Base-by-base conservation (phyloP, 148 eudicot genomes). In the Fallopia convolvulus region DNA sequence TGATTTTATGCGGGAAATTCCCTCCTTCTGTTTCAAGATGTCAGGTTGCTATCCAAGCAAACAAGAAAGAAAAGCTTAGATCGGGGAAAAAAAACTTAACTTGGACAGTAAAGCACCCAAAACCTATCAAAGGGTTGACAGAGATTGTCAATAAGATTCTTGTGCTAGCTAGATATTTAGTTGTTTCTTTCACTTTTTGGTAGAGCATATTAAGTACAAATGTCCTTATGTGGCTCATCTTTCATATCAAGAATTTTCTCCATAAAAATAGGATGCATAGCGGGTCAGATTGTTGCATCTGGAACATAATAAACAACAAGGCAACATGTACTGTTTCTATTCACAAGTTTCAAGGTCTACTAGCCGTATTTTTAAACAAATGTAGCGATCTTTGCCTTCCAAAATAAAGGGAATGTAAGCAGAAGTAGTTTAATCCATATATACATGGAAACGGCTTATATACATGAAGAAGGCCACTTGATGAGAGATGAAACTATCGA, bases 1-100 rank as follows among this genome's bases (percentile, higher is more conserved):
- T 73, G 90, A 85, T 73, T 75, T 82, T 42, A 91, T 81, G 58
- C 97, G 97, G 55, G 88, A 83, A 80, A 77, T 87, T 80, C 89
- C 93, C 86, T 91, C 94, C 91, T 91, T 87, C 55, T 90, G 63
- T 78, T 91, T 91, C 65, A 91, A 78, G 80, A 91, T 80, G 78
- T 93, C 97, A 71, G 95, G 95, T 91, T 93, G 97, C 99, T 93
- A 87, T 49, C 79, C 77, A 78, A 70, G 60, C 75, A 78, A 63
- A 39, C 72, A 15, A 61, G 70, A 30, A 68, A 80, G 13, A 76
- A 40, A 72, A 21, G 75, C n/a, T 30, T 73, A 44, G 53, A 21
- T 47, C 72, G 15, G 33, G 15, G 33, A 13, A 1, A 15, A 68
- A 66, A 5, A 17, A 1, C 36, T 68, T 17, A 68, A 14, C 21